A percentile compares a stretch with the other conserved stretches of the same genome.
These are phyloP conservation scores for Rhododendron mucronatum DNA, from an alignment of 148 eudicot genomes.

Conservation along the genomic window DNA sequence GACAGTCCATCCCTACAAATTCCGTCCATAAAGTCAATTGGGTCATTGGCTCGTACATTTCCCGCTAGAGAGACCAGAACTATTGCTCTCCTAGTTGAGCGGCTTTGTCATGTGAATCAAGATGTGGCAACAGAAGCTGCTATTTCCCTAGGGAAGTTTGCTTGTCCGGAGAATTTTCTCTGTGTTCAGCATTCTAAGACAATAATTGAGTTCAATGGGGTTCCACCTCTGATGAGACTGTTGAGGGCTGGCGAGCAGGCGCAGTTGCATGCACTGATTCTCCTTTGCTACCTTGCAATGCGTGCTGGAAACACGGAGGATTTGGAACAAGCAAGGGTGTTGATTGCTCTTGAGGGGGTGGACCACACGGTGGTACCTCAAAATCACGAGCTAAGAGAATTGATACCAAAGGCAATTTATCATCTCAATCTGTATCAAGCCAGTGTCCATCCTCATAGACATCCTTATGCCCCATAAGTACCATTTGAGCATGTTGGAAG, in stretches of 20 bases:
- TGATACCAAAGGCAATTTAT: conserved; percentile 46
- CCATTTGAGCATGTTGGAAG: not conserved
- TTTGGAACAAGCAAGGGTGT: conserved; percentile 48
- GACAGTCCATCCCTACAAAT: conserved; percentile 24
- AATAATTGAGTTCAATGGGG: conserved; percentile 58
- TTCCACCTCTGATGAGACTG: conserved; percentile 56
- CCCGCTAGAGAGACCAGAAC: conserved; percentile 64
- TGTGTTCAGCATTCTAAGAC: conserved; percentile 55
- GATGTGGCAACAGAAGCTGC: conserved; percentile 62
- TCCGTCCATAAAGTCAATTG: conserved; percentile 61
- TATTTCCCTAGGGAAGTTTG: conserved; percentile 61
- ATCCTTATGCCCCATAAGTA: conserved; percentile 19
- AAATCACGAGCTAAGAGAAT: conserved; percentile 41
- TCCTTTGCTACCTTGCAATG: conserved; percentile 66
- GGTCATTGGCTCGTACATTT: conserved; percentile 69
- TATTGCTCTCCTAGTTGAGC: conserved; percentile 55
- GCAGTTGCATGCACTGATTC: conserved; percentile 38
- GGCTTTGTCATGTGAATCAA: conserved; percentile 34
- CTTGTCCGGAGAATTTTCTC: conserved; percentile 59
- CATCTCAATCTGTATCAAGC: conserved; percentile 53
- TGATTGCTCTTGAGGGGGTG: conserved; percentile 57
- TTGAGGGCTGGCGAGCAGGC: conserved; percentile 39
- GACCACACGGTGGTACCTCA: conserved; percentile 20
- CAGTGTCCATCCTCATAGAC: conserved; percentile 28
- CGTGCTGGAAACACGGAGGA: conserved; percentile 49